phyloP scores from a whole-genome alignment of 768 basidiomycete genomes.

The Rhizopogon vesiculosus region DNA sequence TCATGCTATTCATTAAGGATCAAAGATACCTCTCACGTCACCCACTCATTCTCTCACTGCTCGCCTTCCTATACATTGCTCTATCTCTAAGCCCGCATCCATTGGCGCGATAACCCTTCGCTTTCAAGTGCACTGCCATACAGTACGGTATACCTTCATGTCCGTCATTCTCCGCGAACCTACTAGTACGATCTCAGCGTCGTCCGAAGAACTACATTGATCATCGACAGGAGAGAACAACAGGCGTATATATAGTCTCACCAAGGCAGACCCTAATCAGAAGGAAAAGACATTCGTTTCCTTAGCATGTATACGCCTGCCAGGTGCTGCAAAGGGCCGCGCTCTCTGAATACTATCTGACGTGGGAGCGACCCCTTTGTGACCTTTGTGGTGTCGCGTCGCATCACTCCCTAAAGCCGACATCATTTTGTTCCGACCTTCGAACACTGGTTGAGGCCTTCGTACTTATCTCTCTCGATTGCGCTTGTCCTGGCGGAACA shows the following conservation, averaged over 20 bases:
- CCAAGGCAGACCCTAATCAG: no score
- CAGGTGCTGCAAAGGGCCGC: neutral
- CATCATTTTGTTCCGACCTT: no score
- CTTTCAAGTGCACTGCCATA: no score
- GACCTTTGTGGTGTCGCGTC: neutral
- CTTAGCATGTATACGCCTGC: neutral
- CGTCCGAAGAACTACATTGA: neutral
- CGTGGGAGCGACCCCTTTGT: neutral
- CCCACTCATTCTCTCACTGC: neutral
- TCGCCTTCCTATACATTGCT: neutral
- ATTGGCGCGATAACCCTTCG: neutral
- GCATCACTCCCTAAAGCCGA: neutral
- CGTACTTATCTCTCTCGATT: neutral
- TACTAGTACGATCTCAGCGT: neutral
- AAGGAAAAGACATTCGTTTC: no score
- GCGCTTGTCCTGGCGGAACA: neutral
- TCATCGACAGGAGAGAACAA: neutral
- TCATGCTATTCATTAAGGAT: neutral
- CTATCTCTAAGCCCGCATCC: neutral
- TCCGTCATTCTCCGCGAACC: neutral
- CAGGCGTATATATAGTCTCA: neutral
- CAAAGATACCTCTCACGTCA: neutral
- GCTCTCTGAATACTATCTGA: neutral
- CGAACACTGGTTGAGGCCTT: neutral
- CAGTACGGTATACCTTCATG: no score